Base-by-base conservation (phyloP, 805 yeast genomes). In the Wickerhamiella spandovensis region DNA sequence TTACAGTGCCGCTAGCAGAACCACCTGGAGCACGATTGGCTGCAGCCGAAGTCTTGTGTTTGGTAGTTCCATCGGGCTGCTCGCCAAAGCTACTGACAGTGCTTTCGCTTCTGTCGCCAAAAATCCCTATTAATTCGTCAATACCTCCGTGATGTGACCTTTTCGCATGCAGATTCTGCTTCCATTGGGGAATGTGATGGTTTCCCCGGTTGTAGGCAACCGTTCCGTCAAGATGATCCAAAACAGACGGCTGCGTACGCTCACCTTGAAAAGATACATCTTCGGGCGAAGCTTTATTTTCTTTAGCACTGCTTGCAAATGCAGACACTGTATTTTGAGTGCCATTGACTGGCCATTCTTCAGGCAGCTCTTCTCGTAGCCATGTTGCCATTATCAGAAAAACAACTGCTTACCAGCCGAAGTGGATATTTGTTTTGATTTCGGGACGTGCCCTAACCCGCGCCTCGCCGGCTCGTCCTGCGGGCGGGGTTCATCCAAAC, bases 321-420 rank as follows among this genome's bases (percentile, higher is more conserved):
- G 43, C 32, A 3, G 32, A 15, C 32, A 4, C 20, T 44, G 23
- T 1, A n/a, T 7, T 9, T 35, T 35, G 39, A 4, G 39, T 35
- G 5, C 23, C 45, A 15, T 48, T 47, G 13, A 50, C 38, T 8
- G 59, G 59, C 59, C 59, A 56, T 23, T 49, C 56, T 6, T 38
- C 53, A 4, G 59, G 59, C 39, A 55, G 47, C 28, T 55, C 59
- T 17, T 51, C 51, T 30, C 53, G 48, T 22, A 56, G 43, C 59
- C 59, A 56, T 4, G 39, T 35, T n/a, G 39, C 39, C 39, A 35
- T 35, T 35, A 20, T 35, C 39, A n/a, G 6, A 9, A 12, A 5
- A 9, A 35, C 7, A n/a, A n/a, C 20, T n/a, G 39, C 20, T 35
- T 15, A 35, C 39, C 17, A 17, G 20, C n/a, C n/a, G n/a, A n/a